Conservation (phyloP, 1,284 basidiomycete species). For the Trametes versicolor region DNA sequence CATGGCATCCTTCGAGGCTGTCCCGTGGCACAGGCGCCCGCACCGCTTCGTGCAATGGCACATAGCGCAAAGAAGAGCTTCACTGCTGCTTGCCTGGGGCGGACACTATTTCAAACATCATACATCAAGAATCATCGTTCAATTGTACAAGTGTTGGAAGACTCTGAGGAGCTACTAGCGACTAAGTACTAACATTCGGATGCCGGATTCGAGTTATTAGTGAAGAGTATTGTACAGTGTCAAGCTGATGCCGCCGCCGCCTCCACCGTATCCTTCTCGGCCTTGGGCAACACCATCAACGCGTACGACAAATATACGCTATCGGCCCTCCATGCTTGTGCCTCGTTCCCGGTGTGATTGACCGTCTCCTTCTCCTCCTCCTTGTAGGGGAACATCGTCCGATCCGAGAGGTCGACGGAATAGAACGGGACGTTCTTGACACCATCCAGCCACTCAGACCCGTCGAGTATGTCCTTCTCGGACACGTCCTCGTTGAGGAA, state of each 20-base stretch:
- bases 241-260: too few relatives aligned
- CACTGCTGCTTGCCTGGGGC: too few relatives aligned
- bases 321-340: slow-evolving; percentile 37
- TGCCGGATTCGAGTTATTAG: too few relatives aligned
- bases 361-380: slow-evolving; percentile 28
- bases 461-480: not conserved
- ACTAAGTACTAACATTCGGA: not conserved
- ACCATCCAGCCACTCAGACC: slow-evolving; percentile 26
- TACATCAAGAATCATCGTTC: too few relatives aligned
- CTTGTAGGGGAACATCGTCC: slow-evolving; percentile 31
- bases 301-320: slow-evolving; percentile 46
- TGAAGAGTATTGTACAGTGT: not conserved
- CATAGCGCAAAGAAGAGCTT: too few relatives aligned
- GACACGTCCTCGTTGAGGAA: not conserved
- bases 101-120: too few relatives aligned
- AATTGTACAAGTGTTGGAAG: too few relatives aligned
- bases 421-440: slow-evolving; percentile 41
- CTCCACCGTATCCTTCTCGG: not conserved
- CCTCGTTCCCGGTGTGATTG: slow-evolving; percentile 42
- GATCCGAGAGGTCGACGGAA: slow-evolving; percentile 25
- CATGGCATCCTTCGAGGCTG: too few relatives aligned
- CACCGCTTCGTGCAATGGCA: too few relatives aligned
- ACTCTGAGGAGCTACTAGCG: too few relatives aligned
- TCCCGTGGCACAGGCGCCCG: too few relatives aligned
- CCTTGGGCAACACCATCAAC: slow-evolving; percentile 31